Percentiles rank a stretch among this genome's conserved stretches.
These are phyloP conservation scores for Lasiodiplodia hormozganensis DNA, from an alignment of 2,329 filamentous ascomycete species.

Conservation along the genomic window DNA sequence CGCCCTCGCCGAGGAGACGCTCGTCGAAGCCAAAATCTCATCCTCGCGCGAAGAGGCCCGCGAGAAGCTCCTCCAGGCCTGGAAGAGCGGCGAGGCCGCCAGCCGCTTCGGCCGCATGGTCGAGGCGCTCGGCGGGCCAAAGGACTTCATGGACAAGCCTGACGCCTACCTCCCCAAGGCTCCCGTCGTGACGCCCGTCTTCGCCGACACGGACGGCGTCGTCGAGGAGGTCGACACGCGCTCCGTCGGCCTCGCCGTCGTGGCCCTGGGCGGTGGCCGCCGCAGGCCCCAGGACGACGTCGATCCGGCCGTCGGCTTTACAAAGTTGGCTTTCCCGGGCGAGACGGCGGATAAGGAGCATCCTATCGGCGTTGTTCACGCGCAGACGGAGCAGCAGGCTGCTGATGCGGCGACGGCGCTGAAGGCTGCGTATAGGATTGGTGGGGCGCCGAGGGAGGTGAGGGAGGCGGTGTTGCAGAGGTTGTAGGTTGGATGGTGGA, in stretches of 20 bases:
- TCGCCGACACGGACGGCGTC: conserved; percentile 14
- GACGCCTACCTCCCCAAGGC: conserved; percentile 16
- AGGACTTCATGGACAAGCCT: conserved; percentile 17
- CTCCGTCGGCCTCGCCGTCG: conserved; percentile 25
- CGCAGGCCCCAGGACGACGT: conserved; percentile 15
- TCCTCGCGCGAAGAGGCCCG: conserved; percentile 2
- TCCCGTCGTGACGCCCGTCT: conserved; percentile 12
- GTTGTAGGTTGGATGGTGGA: neutral
- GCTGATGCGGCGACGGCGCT: conserved; percentile 18
- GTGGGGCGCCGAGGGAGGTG: neutral
- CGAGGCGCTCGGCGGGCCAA: conserved; percentile 11
- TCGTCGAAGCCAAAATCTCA: conserved; percentile 22
- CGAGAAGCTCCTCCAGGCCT: conserved; percentile 15
- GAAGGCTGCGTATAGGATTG: conserved; percentile 23
- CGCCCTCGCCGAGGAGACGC: conserved; percentile 25
- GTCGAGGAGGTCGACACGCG: conserved; percentile 25
- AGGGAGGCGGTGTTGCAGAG: neutral
- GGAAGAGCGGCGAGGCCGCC: conserved; percentile 26
- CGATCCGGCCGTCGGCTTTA: conserved; percentile 27
- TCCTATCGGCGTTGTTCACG: conserved; percentile 25
- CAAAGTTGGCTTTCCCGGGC: conserved; percentile 20
- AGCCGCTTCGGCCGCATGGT: conserved; percentile 20
- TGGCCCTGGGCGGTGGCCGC: conserved; percentile 28
- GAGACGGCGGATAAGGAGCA: conserved; percentile 1
- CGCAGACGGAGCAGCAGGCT: conserved; percentile 20